Conservation (phyloP, 2,329 filamentous ascomycete species). For the Macroventuria anomochaeta region DNA sequence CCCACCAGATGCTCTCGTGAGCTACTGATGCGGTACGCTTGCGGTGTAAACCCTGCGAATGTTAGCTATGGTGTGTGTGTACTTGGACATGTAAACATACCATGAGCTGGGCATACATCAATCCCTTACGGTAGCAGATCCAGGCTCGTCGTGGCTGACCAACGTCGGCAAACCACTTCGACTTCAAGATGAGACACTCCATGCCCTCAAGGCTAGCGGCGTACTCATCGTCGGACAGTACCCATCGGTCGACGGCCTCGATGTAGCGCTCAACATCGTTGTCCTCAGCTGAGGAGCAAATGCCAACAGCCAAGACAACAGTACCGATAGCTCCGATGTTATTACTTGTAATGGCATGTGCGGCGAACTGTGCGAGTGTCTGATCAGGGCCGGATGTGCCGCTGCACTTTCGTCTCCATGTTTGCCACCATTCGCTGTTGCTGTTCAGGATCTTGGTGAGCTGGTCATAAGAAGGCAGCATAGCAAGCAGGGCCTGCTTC, state of each 20-base stretch:
- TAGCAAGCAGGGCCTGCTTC: constrained; percentile 44
- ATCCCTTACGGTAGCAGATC: constrained; percentile 58
- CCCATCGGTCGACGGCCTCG: constrained; percentile 55
- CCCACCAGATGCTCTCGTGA: constrained; percentile 51
- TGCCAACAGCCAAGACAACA: constrained; percentile 49
- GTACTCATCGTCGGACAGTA: constrained; percentile 59
- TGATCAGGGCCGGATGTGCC: constrained; percentile 50
- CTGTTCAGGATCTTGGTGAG: constrained; percentile 42
- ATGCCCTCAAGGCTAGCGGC: constrained; percentile 60
- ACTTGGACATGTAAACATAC: constrained; percentile 38
- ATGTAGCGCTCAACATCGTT: constrained; percentile 57
- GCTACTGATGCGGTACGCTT: constrained; percentile 43
- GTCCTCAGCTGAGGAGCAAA: constrained; percentile 48
- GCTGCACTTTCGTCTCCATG: constrained; percentile 52
- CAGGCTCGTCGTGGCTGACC: constrained; percentile 63
- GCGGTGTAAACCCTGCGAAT: constrained; percentile 46
- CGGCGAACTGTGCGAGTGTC: constrained; percentile 52
- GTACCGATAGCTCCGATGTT: constrained; percentile 49
- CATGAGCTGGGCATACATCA: constrained; percentile 62
- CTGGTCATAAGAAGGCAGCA: constrained; percentile 45
- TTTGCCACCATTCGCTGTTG: constrained; percentile 53
- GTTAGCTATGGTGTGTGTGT: constrained; percentile 19
- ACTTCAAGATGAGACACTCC: constrained; percentile 59
- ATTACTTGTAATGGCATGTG: constrained; percentile 53
- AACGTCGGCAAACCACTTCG: constrained; percentile 62